Evolutionary conservation across 306 rosid species (phyloP).

Genomic region (Castanea sativa): DNA sequence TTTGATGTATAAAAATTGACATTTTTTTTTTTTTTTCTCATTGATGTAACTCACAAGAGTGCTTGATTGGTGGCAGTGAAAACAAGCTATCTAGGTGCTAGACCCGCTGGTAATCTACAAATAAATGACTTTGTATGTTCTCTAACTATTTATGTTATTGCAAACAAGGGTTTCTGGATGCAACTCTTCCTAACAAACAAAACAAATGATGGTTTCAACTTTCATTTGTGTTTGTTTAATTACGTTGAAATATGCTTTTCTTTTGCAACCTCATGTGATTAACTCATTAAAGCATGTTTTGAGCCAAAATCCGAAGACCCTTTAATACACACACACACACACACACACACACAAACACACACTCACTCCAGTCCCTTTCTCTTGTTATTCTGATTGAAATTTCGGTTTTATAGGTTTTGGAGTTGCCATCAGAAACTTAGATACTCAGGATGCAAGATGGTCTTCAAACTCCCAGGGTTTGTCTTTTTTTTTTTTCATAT

Average conservation of each 20-base stretch:
- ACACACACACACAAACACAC: no score
- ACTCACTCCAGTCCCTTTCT: neutral
- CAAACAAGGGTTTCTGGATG: neutral
- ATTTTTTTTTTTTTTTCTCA: neutral
- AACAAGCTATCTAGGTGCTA: constrained; percentile 52
- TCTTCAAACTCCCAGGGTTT: constrained; percentile 68
- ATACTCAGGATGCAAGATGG: constrained; percentile 49
- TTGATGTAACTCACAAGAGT: constrained; percentile 19
- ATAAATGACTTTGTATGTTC: constrained; percentile 59
- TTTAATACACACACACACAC: neutral
- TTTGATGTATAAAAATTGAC: neutral
- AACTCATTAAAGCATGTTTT: constrained; percentile 5
- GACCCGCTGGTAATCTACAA: constrained; percentile 33
- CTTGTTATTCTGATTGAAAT: constrained; percentile 14
- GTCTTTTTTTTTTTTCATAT: constrained; percentile 19
- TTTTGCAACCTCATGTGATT: neutral
- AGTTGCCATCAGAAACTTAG: constrained; percentile 61
- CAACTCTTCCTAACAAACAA: neutral
- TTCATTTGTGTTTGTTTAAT: neutral
- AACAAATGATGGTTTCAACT: neutral
- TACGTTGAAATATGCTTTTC: neutral
- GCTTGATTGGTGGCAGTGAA: constrained; percentile 52
- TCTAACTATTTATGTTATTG: constrained; percentile 7
- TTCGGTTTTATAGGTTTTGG: constrained; percentile 47
- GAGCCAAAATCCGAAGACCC: neutral